A percentile compares a stretch with the other conserved stretches of the same genome.
Conservation (phyloP, 768 basidiomycete species). For the Mycena haematopus region DNA sequence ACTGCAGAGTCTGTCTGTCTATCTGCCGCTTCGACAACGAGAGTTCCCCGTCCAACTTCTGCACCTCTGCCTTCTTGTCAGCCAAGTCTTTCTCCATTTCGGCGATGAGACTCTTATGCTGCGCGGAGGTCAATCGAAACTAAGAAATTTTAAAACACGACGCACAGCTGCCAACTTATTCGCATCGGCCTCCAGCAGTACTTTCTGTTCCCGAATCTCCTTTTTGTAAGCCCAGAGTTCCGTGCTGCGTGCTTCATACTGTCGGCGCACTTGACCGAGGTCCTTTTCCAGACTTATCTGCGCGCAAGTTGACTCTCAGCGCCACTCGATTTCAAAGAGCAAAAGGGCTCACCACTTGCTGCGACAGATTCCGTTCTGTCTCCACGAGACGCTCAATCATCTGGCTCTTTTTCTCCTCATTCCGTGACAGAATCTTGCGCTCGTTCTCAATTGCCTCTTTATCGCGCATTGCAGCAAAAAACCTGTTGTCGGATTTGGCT, state of each 20-base stretch:
- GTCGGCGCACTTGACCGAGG: conserved; percentile 11
- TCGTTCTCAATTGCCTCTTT: conserved; percentile 85
- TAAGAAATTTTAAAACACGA: conserved; percentile 1
- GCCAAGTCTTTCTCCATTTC: conserved; percentile 44
- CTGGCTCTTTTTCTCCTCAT: conserved; percentile 53
- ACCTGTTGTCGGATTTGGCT: conserved; percentile 97
- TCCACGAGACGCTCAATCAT: conserved; percentile 72
- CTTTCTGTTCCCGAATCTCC: conserved; percentile 44
- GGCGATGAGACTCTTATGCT: conserved; percentile 39
- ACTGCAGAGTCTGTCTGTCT: conserved; percentile 54
- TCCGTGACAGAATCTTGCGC: conserved; percentile 65
- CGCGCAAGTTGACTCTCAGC: not conserved
- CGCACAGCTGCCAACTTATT: conserved; percentile 49
- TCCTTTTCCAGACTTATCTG: conserved; percentile 37
- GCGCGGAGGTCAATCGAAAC: not conserved
- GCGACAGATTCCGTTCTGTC: conserved; percentile 62
- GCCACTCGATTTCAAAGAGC: not conserved
- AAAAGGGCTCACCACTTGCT: conserved; percentile 61
- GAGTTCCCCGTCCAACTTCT: conserved; percentile 55
- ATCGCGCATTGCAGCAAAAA: conserved; percentile 86
- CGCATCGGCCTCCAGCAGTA: conserved; percentile 45
- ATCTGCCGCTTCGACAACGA: conserved; percentile 54
- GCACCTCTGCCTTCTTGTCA: conserved; percentile 45
- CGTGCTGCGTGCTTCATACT: conserved; percentile 12
- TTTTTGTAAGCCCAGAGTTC: conserved; percentile 46